phyloP scores from a whole-genome alignment of 805 yeast species.

The Candida nonsorbophila region DNA sequence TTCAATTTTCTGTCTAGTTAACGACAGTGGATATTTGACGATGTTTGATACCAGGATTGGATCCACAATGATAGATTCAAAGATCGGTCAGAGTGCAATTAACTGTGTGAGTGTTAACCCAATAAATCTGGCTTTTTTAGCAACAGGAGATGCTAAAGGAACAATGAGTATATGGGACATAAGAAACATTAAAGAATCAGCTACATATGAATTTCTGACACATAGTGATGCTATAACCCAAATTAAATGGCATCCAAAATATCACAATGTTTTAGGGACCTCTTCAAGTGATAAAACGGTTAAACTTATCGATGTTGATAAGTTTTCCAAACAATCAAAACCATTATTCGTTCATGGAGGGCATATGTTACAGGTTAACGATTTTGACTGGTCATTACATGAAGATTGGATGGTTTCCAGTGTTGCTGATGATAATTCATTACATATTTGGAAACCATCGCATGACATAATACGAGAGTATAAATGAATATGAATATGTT shows the following conservation, averaged over 20 bases:
- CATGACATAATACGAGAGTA: constrained; percentile 7
- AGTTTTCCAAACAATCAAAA: constrained; percentile 12
- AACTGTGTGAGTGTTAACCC: constrained; percentile 61
- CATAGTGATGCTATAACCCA: constrained; percentile 56
- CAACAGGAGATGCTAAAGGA: constrained; percentile 65
- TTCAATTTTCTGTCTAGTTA: constrained; percentile 56
- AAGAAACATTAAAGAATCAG: constrained; percentile 25
- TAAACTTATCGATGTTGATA: constrained; percentile 53
- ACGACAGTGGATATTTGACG: constrained; percentile 53
- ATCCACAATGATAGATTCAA: constrained; percentile 1
- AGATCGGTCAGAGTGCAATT: constrained; percentile 30
- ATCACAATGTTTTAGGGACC: constrained; percentile 51
- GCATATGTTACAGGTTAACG: constrained; percentile 83
- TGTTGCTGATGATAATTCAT: constrained; percentile 78
- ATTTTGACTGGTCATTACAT: constrained; percentile 74
- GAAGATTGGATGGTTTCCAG: constrained; percentile 68
- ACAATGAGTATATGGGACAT: constrained; percentile 59
- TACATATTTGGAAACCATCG: constrained; percentile 83
- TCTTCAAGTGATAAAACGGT: constrained; percentile 63
- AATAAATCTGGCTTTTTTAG: constrained; percentile 49
- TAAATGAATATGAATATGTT: constrained; percentile 1
- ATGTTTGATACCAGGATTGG: constrained; percentile 49
- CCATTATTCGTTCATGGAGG: constrained; percentile 71
- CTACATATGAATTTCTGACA: not conserved
- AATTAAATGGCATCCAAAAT: constrained; percentile 66